Evolutionary conservation across 2,329 filamentous ascomycete genomes (phyloP), one percentile per base, ranked within the genome.

Genomic region (Lojkania enalia): DNA sequence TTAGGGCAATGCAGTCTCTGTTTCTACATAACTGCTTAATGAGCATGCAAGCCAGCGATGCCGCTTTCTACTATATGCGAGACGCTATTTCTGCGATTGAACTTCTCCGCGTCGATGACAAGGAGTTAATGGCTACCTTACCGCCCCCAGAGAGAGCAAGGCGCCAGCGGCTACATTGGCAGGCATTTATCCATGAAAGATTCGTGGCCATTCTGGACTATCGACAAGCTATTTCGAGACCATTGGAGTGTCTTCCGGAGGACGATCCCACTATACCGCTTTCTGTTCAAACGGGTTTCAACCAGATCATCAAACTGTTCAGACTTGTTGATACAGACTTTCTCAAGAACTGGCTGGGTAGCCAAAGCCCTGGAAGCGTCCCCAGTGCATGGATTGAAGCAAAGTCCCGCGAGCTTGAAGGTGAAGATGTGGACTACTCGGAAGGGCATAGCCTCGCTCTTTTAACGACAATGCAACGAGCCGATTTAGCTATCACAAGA

Each of bases 121-220:
- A 66, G n/a, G 61, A 70, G 3, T 50, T 58, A 5, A 63, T 70
- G 46, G 50, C 49, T 4, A 52, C 49, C 1, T 48, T 77, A 1
- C 49, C 61, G 4, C 55, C 57, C 3, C 53, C 69, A 2, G 73
- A 77, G 40, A 61, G 70, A 18, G 69, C 72, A 18, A 64, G 69
- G 37, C 59, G 74, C 37, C 76, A 79, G 49, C 69, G 79, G 2
- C 60, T 80, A 1, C 81, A 81, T 57, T 82, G 79, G 78, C 73
- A 79, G 49, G 73, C 73, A 11, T 81, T 77, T 52, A 77, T 82
- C 21, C 78, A 81, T 47, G 79, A 82, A 55, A 74, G 80, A 13
- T 82, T 81, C 55, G 55, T 78, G n/a, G 75, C 75, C 23, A 74
- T 81, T 19, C 66, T 77, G 3, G 73, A 78, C 29, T 77, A 77